Conservation (phyloP, 441 rosid species). For the Viola pubescens region DNA sequence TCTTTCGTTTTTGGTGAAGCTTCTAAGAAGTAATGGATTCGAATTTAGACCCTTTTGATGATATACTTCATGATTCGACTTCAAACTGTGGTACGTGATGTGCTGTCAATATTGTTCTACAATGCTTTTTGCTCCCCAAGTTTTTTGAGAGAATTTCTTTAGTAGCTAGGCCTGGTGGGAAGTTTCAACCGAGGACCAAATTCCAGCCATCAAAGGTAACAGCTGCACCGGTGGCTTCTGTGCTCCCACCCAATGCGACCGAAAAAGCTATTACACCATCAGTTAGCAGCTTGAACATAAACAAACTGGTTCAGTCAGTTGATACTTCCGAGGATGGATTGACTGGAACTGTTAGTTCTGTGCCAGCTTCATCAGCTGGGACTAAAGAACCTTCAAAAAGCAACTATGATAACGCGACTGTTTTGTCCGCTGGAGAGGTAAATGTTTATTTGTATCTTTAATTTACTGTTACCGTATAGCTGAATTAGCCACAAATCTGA, state of each 20-base stretch:
- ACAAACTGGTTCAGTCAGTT: conserved; percentile 12
- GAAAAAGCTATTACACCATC: conserved; percentile 12
- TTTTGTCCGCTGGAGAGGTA: conserved; percentile 5
- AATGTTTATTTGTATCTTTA: not conserved
- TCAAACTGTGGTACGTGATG: conserved; percentile 21
- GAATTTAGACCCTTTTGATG: conserved; percentile 30
- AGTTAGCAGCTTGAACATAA: conserved; percentile 1
- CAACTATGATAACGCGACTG: not conserved
- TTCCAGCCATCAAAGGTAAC: conserved; percentile 28
- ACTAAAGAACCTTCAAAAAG: conserved; percentile 1
- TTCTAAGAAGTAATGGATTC: conserved; percentile 12
- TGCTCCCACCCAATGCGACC: conserved; percentile 10
- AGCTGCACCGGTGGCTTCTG: conserved; percentile 13
- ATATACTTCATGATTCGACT: conserved; percentile 22
- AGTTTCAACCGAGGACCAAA: conserved; percentile 58
- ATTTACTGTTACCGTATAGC: no score
- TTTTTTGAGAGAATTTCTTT: conserved; percentile 10
- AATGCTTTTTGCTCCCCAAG: no score
- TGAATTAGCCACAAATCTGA: no score
- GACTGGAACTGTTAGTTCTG: not conserved
- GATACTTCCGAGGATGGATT: conserved; percentile 5
- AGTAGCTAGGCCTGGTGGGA: conserved; percentile 36
- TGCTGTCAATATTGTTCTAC: not conserved
- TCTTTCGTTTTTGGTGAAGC: no score
- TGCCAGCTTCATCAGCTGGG: not conserved